Evolutionary conservation across 192 early-diverging fungal genomes (phyloP).

Genomic region (Irineochytrium annulatum): DNA sequence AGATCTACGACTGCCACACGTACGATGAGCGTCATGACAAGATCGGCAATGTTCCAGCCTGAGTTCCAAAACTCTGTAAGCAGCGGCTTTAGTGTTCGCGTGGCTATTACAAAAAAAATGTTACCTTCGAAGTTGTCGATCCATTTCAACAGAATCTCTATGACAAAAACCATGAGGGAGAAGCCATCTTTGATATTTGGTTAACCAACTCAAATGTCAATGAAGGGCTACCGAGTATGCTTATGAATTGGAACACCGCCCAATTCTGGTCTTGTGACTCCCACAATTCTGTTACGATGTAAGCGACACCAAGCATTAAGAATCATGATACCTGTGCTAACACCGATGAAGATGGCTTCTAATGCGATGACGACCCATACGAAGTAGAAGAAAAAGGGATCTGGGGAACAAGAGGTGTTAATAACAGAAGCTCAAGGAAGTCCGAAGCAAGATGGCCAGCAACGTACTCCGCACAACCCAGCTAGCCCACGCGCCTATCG

Average conservation of each 20-base stretch:
- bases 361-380: constrained; percentile 3
- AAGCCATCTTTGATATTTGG: too few species aligned
- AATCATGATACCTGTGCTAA: constrained; percentile 12
- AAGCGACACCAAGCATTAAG: not conserved
- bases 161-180: constrained; percentile 7
- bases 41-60: constrained; percentile 28
- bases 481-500: constrained; percentile 40
- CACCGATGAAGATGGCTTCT: constrained; percentile 17
- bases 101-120: too few species aligned
- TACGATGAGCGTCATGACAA: constrained; percentile 13
- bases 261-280: constrained; percentile 13
- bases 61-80: constrained; percentile 23
- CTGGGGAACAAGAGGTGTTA: not conserved
- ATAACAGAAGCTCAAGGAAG: not conserved
- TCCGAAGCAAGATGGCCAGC: not conserved
- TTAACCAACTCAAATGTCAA: too few species aligned
- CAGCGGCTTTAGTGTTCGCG: not conserved
- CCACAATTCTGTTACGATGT: constrained; percentile 14
- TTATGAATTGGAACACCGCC: constrained; percentile 27
- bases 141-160: constrained; percentile 18
- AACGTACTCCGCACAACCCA: constrained; percentile 31
- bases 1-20: too few species aligned
- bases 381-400: not conserved
- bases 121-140: constrained; percentile 16
- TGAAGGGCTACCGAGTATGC: too few species aligned